Evolutionary conservation across 108 stramenopile species (phyloP), one percentile per base, ranked within the genome.

Genomic region (Epithemia pelagica): DNA sequence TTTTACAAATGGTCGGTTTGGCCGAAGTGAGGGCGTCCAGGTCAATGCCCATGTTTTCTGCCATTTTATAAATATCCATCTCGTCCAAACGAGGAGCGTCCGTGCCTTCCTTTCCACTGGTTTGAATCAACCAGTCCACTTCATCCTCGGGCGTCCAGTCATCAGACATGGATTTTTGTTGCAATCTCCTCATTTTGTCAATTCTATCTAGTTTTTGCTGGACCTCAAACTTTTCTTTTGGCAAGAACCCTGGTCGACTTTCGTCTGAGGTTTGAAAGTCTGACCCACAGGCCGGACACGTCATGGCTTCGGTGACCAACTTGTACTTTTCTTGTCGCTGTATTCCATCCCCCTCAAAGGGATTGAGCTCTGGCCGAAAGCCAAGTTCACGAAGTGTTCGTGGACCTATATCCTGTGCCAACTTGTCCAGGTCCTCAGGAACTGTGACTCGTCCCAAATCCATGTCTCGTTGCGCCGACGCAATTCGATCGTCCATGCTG

Each of bases 131-230:
- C 65, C 73, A 95, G 32, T 95, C 87, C 64, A 95, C 64, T 67
- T 95, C 94, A 67, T 95, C 94, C 54, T 91, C 90, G 0, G 86
- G 67, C 10, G 86, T 67, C 94, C 94, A 95, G 60, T 90, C 87
- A 15, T 66, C 69, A 0, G 85, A 79, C 27, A 84, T 81, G 31
- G 90, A 86, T 70, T 91, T 94, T 32, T 84, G 79, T 64, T 91
- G 74, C 53, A 86, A 59, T 54, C 77, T 74, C 69, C 89, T 89
- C 69, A 82, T 78, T 59, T 87, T 84, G 74, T 91, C 89, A 58
- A 90, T 81, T 61, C 89, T 86, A 1, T 72, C 31, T 27, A 91
- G 74, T 65, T 90, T 90, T 2, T 62, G 61, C 64, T 90, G 89
- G 15, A 75, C 54, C 22, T 87, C 85, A 37, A 78, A 87, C 65